Evolutionary conservation across 2,329 filamentous ascomycete genomes (phyloP), one percentile per base, ranked within the genome.

Genomic region (Colletotrichum lupini): DNA sequence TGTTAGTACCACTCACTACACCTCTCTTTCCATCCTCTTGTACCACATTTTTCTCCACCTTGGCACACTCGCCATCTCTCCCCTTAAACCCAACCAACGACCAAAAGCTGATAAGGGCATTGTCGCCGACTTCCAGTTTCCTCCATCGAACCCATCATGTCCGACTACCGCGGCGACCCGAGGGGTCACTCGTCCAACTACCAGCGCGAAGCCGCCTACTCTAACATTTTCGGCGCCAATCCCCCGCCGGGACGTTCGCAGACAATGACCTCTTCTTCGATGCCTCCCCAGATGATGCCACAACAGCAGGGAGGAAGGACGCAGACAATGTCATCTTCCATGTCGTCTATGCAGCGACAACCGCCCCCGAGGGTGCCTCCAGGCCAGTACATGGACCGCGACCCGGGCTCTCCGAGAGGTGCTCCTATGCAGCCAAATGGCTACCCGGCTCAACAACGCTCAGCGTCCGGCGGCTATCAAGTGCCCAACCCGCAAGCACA

Each of bases 161-260:
- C 88, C 78, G 89, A 91, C 79, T 90, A 91, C 77, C 87, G 87
- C 75, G 85, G 89, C 80, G 83, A 82, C 76, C 83, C 82, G 63
- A 82, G 84, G 69, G 85, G 87, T 77, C 88, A 89, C 87, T 80
- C 85, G 67, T 85, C 87, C 76, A 88, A 88, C 80, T 88, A 87
- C 79, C 94, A 97, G 84, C 93, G 97, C 85, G 95, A 99, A 90
- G 94, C 95, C 77, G 97, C 96, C 76, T 99, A 97, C 83, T 95
- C 94, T 77, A 96, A 96, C 85, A 98, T 98, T 81, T 99, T 98
- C 82, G 97, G 96, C 77, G 92, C 92, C 76, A 90, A 94, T 76
- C 95, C 94, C 76, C 95, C 95, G 59, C 91, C 94, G 58, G 96
- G 96, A 72, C 93, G 97, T 82, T 97, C 95, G 71, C 95, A 98